Percentiles rank a stretch among this genome's conserved stretches.
phyloP scores from a whole-genome alignment of 2,329 filamentous ascomycete species.

The Aspergillus versicolor region DNA sequence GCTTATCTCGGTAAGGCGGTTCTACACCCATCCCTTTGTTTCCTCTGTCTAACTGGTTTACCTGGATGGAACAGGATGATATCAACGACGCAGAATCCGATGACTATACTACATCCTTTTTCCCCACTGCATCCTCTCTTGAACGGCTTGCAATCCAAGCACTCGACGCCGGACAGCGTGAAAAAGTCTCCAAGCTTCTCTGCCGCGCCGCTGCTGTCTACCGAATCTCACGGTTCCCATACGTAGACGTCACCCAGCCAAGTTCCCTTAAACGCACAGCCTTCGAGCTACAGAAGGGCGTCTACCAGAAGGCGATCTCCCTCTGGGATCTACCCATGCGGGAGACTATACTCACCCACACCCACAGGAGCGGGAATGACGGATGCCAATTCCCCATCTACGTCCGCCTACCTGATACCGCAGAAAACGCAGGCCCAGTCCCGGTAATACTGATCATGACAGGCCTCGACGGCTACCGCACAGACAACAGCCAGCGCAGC shows the following conservation, averaged over 20 bases:
- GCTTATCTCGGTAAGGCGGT: conserved; percentile 38
- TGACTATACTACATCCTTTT: conserved; percentile 63
- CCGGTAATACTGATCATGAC: conserved; percentile 57
- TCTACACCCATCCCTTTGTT: conserved; percentile 31
- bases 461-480: conserved; percentile 60
- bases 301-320: conserved; percentile 58
- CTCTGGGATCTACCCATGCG: conserved; percentile 58
- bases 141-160: conserved; percentile 56
- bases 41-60: conserved; percentile 30
- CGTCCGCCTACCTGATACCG: conserved; percentile 56
- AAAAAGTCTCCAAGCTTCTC: conserved; percentile 62
- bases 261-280: conserved; percentile 56
- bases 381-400: conserved; percentile 62
- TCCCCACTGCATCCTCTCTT: conserved; percentile 53
- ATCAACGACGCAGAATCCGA: conserved; percentile 66
- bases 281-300: conserved; percentile 65
- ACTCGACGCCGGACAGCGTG: conserved; percentile 52
- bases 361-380: conserved; percentile 52
- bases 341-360: conserved; percentile 64
- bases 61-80: conserved; percentile 37
- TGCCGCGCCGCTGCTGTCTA: conserved; percentile 70
- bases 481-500: conserved; percentile 52
- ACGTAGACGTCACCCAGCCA: conserved; percentile 27
- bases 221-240: conserved; percentile 70
- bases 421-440: conserved; percentile 45